These are phyloP conservation scores for Microcera coccophila DNA, from an alignment of 2,329 filamentous ascomycete species.

Conservation along the genomic window DNA sequence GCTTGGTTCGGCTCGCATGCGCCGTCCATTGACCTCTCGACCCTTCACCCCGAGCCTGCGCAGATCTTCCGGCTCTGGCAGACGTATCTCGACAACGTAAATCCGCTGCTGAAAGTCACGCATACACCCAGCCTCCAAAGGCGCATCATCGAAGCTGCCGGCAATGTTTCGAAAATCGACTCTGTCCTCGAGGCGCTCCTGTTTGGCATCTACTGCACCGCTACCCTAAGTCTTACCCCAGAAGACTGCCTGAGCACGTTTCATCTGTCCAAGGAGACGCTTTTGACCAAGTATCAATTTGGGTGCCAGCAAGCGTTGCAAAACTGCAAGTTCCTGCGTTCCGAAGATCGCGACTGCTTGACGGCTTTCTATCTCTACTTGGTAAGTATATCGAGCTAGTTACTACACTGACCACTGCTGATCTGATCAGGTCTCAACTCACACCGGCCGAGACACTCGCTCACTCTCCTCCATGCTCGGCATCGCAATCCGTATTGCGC, in stretches of 20 bases:
- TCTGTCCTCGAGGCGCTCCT: constrained; percentile 51
- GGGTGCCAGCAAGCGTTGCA: constrained; percentile 52
- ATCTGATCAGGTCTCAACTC: constrained; percentile 44
- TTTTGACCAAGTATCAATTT: constrained; percentile 43
- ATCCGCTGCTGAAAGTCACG: constrained; percentile 56
- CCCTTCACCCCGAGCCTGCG: constrained; percentile 46
- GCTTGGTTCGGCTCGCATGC: constrained; percentile 50
- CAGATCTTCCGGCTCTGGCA: constrained; percentile 54
- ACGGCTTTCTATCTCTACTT: constrained; percentile 56
- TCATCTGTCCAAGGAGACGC: constrained; percentile 35
- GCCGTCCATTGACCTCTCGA: constrained; percentile 40
- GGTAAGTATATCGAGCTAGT: constrained; percentile 32
- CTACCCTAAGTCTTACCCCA: constrained; percentile 40
- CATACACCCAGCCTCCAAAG: constrained; percentile 53
- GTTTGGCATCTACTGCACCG: constrained; percentile 49
- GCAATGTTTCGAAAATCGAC: constrained; percentile 37
- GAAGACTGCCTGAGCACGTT: constrained; percentile 43
- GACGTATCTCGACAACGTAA: constrained; percentile 54
- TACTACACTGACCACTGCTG: not conserved
- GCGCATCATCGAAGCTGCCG: constrained; percentile 48
- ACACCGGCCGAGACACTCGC: constrained; percentile 41
- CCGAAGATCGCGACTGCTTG: constrained; percentile 48
- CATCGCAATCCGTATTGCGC: constrained; percentile 53
- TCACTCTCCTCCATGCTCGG: constrained; percentile 51
- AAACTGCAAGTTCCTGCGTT: constrained; percentile 47